Percentiles rank a stretch among this genome's conserved stretches.
phyloP scores from a whole-genome alignment of 495 filamentous ascomycete genomes.

The Cercophora newfieldiana region DNA sequence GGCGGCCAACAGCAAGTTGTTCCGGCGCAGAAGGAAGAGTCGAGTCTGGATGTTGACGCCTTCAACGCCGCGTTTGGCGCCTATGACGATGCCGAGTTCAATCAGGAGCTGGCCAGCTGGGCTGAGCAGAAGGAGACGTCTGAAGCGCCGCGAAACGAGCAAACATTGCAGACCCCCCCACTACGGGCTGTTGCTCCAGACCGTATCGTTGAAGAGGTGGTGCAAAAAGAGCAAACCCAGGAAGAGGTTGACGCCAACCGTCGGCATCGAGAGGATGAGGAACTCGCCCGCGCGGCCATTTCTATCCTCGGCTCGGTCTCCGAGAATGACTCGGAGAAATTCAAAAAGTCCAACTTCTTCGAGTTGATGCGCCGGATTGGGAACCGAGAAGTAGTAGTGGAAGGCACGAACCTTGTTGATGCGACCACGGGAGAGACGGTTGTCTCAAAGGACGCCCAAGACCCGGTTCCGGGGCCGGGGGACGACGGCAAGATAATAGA shows the following conservation, averaged over 20 bases:
- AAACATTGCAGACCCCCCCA: slow-evolving; percentile 2
- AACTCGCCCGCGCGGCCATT: slow-evolving; percentile 42
- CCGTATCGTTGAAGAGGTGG: background rate
- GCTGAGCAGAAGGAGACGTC: slow-evolving; percentile 23
- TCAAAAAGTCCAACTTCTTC: slow-evolving; percentile 46
- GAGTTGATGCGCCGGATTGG: slow-evolving; percentile 46
- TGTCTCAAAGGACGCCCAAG: background rate
- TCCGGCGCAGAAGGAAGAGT: background rate
- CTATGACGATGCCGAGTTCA: slow-evolving; percentile 24
- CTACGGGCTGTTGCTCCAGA: background rate
- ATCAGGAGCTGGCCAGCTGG: slow-evolving; percentile 27
- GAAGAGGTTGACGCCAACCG: background rate
- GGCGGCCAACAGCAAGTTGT: background rate
- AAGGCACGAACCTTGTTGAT: slow-evolving; percentile 41
- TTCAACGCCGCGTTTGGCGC: slow-evolving; percentile 33
- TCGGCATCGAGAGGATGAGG: slow-evolving; percentile 23
- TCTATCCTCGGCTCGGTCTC: slow-evolving; percentile 41
- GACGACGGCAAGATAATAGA: background rate
- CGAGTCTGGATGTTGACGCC: slow-evolving; percentile 26
- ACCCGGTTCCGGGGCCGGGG: background rate
- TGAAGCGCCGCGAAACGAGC: slow-evolving; percentile 33
- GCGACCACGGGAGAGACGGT: slow-evolving; percentile 28
- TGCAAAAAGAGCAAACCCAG: background rate
- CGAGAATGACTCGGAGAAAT: slow-evolving; percentile 42
- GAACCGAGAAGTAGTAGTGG: slow-evolving; percentile 40